phyloP scores from a whole-genome alignment of 495 filamentous ascomycete species.

The Clavariopsis aquatica region DNA sequence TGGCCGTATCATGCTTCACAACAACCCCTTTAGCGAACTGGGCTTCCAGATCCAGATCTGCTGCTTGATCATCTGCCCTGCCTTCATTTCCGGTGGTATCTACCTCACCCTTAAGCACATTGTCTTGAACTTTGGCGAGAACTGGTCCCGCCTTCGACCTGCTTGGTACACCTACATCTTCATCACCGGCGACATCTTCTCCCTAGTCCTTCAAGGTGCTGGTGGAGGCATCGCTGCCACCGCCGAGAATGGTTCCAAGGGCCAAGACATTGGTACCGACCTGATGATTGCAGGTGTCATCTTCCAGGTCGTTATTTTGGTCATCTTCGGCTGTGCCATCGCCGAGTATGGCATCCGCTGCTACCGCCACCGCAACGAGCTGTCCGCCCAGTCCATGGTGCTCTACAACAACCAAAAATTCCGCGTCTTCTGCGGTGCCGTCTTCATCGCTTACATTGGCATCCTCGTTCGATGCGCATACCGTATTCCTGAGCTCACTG shows the following conservation, averaged over 20 bases:
- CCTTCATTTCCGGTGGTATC: conserved; percentile 59
- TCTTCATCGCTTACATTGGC: conserved; percentile 33
- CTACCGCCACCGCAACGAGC: conserved; percentile 18
- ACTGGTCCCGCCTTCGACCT: conserved; percentile 53
- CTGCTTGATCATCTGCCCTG: conserved; percentile 58
- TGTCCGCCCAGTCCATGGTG: conserved; percentile 1
- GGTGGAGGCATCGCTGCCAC: conserved; percentile 52
- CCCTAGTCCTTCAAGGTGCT: conserved; percentile 55
- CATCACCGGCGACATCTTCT: conserved; percentile 54
- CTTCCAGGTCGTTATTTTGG: conserved; percentile 46
- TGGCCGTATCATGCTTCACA: conserved; percentile 49
- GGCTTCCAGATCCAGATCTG: conserved; percentile 46
- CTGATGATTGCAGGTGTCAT: conserved; percentile 45
- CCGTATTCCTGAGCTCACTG: conserved; percentile 43
- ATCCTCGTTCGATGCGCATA: conserved; percentile 43
- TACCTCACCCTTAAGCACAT: conserved; percentile 56
- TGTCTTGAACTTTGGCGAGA: conserved; percentile 51
- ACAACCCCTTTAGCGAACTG: conserved; percentile 46
- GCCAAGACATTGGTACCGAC: conserved; percentile 39
- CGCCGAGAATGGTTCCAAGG: conserved; percentile 24
- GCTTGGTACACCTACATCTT: conserved; percentile 57
- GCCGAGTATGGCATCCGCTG: conserved; percentile 37
- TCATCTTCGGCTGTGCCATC: conserved; percentile 37
- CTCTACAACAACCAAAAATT: conserved; percentile 20
- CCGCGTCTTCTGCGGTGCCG: conserved; percentile 24